phyloP scores from a whole-genome alignment of 2,329 filamentous ascomycete genomes.

The Aspergillus pseudotamarii region DNA sequence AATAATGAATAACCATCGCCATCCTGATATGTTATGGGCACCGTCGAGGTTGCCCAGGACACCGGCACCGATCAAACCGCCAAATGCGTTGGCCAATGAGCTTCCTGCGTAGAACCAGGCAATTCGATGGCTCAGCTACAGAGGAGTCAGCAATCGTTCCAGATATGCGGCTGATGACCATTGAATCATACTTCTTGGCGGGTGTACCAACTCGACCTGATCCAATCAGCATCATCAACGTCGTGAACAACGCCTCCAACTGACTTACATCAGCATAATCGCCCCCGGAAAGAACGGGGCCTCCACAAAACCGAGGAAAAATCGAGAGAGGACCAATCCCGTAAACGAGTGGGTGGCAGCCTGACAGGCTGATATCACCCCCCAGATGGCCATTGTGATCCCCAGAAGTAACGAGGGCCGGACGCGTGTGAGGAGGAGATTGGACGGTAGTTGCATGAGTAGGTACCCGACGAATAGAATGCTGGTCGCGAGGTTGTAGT shows the following conservation, averaged over 20 bases:
- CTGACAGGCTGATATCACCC: slow-evolving; percentile 36
- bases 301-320: slow-evolving; percentile 45
- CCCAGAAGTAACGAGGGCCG: slow-evolving; percentile 59
- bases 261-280: slow-evolving; percentile 56
- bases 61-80: slow-evolving; percentile 54
- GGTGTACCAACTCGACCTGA: slow-evolving; percentile 68
- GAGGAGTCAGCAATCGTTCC: slow-evolving; percentile 47
- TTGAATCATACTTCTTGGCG: slow-evolving; percentile 51
- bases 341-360: slow-evolving; percentile 43
- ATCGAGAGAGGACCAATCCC: slow-evolving; percentile 44
- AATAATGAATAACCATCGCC: slow-evolving; percentile 44
- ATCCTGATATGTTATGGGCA: slow-evolving; percentile 31
- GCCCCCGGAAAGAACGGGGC: slow-evolving; percentile 63
- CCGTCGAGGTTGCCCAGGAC: slow-evolving; percentile 46
- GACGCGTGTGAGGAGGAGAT: slow-evolving; percentile 58
- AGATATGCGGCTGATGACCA: slow-evolving; percentile 39
- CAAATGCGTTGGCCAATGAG: slow-evolving; percentile 55
- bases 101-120: slow-evolving; percentile 53
- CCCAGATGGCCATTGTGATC: slow-evolving; percentile 40
- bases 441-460: slow-evolving; percentile 65
- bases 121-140: slow-evolving; percentile 49
- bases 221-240: not conserved
- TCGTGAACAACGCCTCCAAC: not conserved
- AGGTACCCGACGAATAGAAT: slow-evolving; percentile 63
- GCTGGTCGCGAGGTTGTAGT: slow-evolving; percentile 60